Evolutionary conservation across 1,284 basidiomycete genomes (phyloP), one percentile per base, ranked within the genome.

Genomic region (Rhodotorula sp.): DNA sequence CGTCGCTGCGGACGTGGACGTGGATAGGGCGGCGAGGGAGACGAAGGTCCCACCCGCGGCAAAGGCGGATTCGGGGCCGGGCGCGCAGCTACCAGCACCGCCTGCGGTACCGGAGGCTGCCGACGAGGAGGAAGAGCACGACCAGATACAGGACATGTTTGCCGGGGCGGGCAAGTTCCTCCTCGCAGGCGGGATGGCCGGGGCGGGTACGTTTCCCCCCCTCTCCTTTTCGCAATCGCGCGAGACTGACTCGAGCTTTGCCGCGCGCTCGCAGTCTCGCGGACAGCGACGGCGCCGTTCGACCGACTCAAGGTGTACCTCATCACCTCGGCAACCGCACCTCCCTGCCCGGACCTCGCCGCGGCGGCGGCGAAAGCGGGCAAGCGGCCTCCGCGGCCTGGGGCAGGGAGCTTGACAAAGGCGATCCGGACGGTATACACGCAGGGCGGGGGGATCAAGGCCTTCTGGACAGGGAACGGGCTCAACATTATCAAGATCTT

Each of bases 251-350:
- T 27, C 22, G 21, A 25, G 17, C 59, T 36, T 0, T 15, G n/a
- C n/a, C 44, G 44, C 22, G 12, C 25, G 0, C 80, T 74, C 60
- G 61, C 81, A 90, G 95, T 98, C 32, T 98, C 95, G 29, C 86
- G 97, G 75, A 92, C 94, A 50, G 94, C 93, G 70, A 99, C 97
- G 0, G 97, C 97, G 10, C 97, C 97, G 0, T 98, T 99, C 77
- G 97, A 99, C 82, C 89, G 97, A 69, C 85, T 99, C 61, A 99
- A 97, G 83, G 88, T 99, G 67, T 99, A 97, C 82, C 87, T 99
- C 69, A 99, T 99, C 76, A 99, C 96, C 8, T 72, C 74, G 56
- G 86, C 86, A 79, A 82, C 46, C 68, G 77, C 25, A 66, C 78
- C 46, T 60, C n/a, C 57, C 69, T 48, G 27, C 54, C 68, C 25